Evolutionary conservation across 202 grass and related monocot genomes (phyloP).

Genomic region (Schoenoplectus tabernaemontani): DNA sequence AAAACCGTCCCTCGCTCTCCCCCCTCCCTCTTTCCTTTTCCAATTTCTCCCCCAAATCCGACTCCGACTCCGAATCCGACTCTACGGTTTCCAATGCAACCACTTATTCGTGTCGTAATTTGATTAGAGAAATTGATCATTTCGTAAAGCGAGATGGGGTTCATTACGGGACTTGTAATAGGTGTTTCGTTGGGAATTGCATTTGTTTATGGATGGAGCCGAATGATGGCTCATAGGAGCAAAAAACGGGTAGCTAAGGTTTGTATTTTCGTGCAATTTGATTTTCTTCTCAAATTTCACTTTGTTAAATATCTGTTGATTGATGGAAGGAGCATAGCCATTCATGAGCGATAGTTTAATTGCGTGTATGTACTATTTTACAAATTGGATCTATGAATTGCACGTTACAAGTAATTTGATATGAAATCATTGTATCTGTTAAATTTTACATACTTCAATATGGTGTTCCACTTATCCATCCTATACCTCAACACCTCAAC

Average conservation of each 20-base stretch:
- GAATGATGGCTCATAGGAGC: constrained; percentile 56
- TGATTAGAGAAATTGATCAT: constrained; percentile 14
- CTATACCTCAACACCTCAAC: not conserved
- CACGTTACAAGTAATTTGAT: not conserved
- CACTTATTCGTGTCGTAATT: not conserved
- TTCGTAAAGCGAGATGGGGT: constrained; percentile 41
- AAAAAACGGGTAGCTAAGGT: constrained; percentile 54
- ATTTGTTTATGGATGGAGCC: constrained; percentile 59
- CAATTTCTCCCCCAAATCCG: constrained; percentile 11
- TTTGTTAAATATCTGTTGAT: not conserved
- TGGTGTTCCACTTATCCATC: not conserved
- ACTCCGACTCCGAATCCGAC: no score
- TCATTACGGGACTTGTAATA: constrained; percentile 62
- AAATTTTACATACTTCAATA: not conserved
- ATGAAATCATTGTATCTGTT: not conserved
- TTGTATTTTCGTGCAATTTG: not conserved
- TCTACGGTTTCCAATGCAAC: constrained; percentile 29
- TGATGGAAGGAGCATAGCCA: not conserved
- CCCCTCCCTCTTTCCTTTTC: not conserved
- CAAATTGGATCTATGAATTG: not conserved
- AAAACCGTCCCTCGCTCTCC: constrained; percentile 23
- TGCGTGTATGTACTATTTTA: not conserved
- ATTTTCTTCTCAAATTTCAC: not conserved
- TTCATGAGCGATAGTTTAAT: not conserved
- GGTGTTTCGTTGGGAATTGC: constrained; percentile 64